Evolutionary conservation across 2,329 filamentous ascomycete genomes (phyloP).

Genomic region (Chrysoporthe puriensis): DNA sequence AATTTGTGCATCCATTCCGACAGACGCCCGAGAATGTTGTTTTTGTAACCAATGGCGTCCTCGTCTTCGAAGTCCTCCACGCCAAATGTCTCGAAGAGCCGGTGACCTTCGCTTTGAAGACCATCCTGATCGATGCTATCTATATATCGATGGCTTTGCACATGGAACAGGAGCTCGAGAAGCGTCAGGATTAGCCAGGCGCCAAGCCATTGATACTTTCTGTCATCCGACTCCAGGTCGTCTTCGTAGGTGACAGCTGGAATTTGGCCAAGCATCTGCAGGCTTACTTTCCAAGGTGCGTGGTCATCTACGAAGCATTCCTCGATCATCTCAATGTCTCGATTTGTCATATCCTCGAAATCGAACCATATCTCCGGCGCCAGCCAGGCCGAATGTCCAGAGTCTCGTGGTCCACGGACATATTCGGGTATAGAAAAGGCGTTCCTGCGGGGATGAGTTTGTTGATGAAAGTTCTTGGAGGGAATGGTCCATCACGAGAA

Average conservation of each 20-base stretch:
- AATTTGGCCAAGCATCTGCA: not conserved
- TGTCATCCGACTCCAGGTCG: not conserved
- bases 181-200: not conserved
- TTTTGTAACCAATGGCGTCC: not conserved
- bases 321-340: not conserved
- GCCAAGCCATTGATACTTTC: not conserved
- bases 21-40: not conserved
- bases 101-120: not conserved
- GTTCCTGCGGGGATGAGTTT: not conserved
- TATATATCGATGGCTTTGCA: not conserved
- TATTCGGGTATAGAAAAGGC: not conserved
- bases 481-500: not conserved
- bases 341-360: not conserved
- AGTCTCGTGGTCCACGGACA: not conserved
- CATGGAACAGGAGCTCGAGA: not conserved
- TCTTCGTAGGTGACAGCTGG: not conserved
- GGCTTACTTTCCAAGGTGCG: not conserved
- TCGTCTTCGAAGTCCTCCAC: not conserved
- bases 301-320: not conserved
- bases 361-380: not conserved
- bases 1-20: not conserved
- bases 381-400: not conserved
- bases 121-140: not conserved
- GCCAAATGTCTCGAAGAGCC: not conserved
- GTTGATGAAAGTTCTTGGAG: not conserved